A percentile compares a stretch with the other conserved stretches of the same genome.
phyloP scores from a whole-genome alignment of 306 rosid species.

The Sechiopsis laciniata region DNA sequence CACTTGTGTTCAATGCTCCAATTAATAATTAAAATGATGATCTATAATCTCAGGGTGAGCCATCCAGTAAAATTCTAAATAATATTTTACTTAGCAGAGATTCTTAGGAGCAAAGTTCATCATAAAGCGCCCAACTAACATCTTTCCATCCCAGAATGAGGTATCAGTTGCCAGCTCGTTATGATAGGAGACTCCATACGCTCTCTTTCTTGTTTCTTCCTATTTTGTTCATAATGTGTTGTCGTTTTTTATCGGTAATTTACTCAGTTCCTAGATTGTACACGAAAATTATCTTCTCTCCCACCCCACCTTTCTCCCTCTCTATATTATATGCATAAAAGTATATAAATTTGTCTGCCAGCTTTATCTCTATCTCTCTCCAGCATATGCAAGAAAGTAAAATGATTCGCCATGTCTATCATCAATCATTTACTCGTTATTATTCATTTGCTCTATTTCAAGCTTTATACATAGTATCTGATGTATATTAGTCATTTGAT shows the following conservation, averaged over 20 bases:
- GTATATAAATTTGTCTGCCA: background rate
- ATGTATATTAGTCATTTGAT: background rate
- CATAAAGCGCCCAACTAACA: background rate
- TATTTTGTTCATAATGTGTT: background rate
- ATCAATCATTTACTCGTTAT: too few species aligned
- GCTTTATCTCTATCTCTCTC: background rate
- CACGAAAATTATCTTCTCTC: background rate
- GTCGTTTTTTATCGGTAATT: background rate
- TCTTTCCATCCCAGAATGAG: background rate
- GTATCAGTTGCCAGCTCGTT: background rate
- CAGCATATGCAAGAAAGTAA: background rate
- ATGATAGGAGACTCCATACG: background rate
- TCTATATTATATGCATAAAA: background rate
- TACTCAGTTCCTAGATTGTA: background rate
- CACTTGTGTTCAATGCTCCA: background rate
- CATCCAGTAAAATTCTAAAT: background rate
- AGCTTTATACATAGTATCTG: too few species aligned
- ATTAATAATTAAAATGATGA: background rate
- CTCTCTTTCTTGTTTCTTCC: background rate
- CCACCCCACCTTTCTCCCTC: too few species aligned
- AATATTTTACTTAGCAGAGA: background rate
- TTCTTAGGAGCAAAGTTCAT: background rate
- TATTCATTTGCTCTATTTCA: too few species aligned
- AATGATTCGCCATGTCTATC: background rate
- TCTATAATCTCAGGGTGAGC: slow-evolving; percentile 5